Evolutionary conservation across 768 basidiomycete species (phyloP), one percentile per base, ranked within the genome.

Genomic region (Boletus rubroflammeus): DNA sequence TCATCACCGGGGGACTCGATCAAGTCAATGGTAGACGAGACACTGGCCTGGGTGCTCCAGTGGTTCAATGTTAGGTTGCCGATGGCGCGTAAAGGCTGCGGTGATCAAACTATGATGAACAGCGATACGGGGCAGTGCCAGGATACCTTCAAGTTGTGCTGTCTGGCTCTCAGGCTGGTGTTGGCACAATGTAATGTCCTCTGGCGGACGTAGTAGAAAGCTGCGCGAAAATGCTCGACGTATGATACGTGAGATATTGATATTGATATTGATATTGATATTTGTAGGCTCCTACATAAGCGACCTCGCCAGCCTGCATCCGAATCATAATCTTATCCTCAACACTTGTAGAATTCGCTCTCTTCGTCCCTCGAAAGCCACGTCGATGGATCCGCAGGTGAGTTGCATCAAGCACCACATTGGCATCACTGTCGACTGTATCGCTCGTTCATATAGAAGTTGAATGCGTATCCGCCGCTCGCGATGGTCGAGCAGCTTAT

Each of bases 401-500:
- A 54, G 75, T 42, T 26, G 29, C 29, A 23, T 38, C 31, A n/a
- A 35, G 5, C 28, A 32, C 11, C 23, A 11, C 35, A 13, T 29
- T n/a, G 8, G 6, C 35, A 52, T 34, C 32, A 84, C 83, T 39
- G 76, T 76, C 47, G 83, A 83, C 28, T 79, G 81, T 55, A 83
- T 82, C 81, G 83, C 83, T 34, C 19, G 36, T 49, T 50, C 28
- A 40, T 58, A 39, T 53, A 90, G 88, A 86, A 79, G 68, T 72
- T 92, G 38, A 78, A 81, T 21, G 83, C 86, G 17, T 76, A 75
- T 56, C 93, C 93, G 8, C 76, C 92, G 19, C 78, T 93, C 32
- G 78, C 83, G n/a, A 77, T 78, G 25, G 81, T 94, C 47, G 87
- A 92, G 70, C 80, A 81, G 59, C 80, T 94, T 55, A 84, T 95